Base-by-base conservation (phyloP, 495 filamentous ascomycete species). In the Xylaria telfairii region DNA sequence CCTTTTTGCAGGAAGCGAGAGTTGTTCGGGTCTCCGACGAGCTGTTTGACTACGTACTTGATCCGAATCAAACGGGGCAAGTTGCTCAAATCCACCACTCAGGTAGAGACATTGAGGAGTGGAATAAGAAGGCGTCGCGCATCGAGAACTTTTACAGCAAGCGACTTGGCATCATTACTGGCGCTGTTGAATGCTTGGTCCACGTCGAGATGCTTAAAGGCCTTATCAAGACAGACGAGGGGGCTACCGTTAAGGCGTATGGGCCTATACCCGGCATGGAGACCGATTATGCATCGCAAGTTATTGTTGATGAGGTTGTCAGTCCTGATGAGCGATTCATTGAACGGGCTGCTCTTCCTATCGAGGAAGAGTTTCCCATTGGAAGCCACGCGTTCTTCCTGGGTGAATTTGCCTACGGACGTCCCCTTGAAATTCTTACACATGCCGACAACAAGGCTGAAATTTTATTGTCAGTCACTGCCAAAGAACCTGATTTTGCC, bases 321-420 rank as follows among this genome's bases (percentile, higher is more conserved):
- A 97, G 93, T 81, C 92, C 96, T 71, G 96, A 99, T 76, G 90
- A 92, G 74, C 91, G 96, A 34, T 98, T 98, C 81, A 86, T 98
- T 54, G 96, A 99, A 82, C 89, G 89, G 71, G 90, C 87, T 42
- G 94, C 96, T 26, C 71, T 96, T 10, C 91, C 94, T 3, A 89
- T 99, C 49, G 92, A 95, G 76, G 90, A 98, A 79, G 96, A 99
- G 72, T 98, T 98, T 76, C 95, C 96, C 0, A 79, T 89, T 65
- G 90, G 89, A 62, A 90, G 92, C 17, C 86, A 89, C 49, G 94
- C 92, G 1, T 98, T 99, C 83, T 99, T 97, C 84, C 82, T 99
- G n/a, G 96, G 96, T 51, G 96, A 98, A 4, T 95, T 90, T 82
- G 93, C 93, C 75, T 98, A 97, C 74, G 96, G 96, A 15, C 88